These are phyloP conservation scores for Thalassiosira mediterranea DNA, from an alignment of 352 stramenopile genomes.

Conservation along the genomic window DNA sequence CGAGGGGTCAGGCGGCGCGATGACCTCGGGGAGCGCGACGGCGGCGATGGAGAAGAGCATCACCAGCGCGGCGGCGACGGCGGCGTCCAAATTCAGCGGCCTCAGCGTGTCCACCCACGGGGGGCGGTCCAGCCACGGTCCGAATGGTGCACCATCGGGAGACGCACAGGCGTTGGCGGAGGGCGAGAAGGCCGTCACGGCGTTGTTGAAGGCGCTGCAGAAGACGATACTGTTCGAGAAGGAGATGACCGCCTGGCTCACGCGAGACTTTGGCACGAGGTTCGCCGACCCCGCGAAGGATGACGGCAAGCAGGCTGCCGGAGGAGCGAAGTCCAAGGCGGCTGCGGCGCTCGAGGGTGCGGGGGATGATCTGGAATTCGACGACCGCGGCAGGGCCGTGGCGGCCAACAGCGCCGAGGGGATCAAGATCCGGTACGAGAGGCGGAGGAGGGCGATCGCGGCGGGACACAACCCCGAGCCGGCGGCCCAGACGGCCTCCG, in stretches of 20 bases:
- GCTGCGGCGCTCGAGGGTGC: slow-evolving; percentile 23
- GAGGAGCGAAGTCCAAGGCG: slow-evolving; percentile 29
- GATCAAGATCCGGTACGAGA: slow-evolving; percentile 81
- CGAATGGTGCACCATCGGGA: not conserved
- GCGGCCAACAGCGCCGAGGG: slow-evolving; percentile 58
- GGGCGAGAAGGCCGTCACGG: slow-evolving; percentile 73
- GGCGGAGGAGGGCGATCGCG: slow-evolving; percentile 41
- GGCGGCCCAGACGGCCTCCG: slow-evolving; percentile 67
- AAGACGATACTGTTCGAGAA: slow-evolving; percentile 90
- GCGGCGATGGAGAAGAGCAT: slow-evolving; percentile 13
- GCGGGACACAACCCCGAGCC: slow-evolving; percentile 5
- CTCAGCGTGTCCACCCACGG: slow-evolving; percentile 19
- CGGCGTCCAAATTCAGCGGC: slow-evolving; percentile 36
- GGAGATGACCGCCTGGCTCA: slow-evolving; percentile 84
- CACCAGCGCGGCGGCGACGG: not conserved
- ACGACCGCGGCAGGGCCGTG: slow-evolving; percentile 52
- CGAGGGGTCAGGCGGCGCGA: not conserved
- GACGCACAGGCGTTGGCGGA: slow-evolving; percentile 17
- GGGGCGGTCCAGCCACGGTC: too few relatives aligned
- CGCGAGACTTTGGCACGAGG: slow-evolving; percentile 69
- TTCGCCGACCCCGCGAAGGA: slow-evolving; percentile 56
- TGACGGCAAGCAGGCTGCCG: slow-evolving; percentile 11
- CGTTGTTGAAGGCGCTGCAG: slow-evolving; percentile 88
- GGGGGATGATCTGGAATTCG: slow-evolving; percentile 77
- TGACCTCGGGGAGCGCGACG: not conserved